A percentile compares a stretch with the other conserved stretches of the same genome.
Conservation (phyloP, 805 yeast genomes). For the Schizosaccharomyces japonicus region DNA sequence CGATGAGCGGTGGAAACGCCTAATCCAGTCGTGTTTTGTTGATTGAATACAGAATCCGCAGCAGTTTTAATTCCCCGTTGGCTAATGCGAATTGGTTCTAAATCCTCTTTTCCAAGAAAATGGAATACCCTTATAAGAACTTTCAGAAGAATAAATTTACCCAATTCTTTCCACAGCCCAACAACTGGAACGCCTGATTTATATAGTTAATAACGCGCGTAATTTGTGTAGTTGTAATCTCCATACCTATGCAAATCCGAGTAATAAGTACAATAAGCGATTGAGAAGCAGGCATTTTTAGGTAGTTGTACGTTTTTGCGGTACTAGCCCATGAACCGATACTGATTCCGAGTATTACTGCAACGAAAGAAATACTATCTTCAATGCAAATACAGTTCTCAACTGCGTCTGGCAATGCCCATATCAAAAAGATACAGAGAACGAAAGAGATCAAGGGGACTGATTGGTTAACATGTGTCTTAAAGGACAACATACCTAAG, state of each 20-base stretch:
- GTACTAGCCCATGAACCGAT: conserved; percentile 30
- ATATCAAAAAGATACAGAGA: conserved; percentile 27
- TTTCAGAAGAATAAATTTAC: neutral
- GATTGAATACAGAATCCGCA: neutral
- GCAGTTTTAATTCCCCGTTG: neutral
- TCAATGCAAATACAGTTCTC: conserved; percentile 94
- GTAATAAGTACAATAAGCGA: conserved; percentile 17
- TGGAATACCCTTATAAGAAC: conserved; percentile 17
- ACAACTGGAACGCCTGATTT: neutral
- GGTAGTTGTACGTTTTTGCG: neutral
- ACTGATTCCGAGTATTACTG: conserved; percentile 63
- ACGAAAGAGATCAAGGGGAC: conserved; percentile 16
- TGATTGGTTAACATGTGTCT: conserved; percentile 8
- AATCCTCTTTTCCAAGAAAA: conserved; percentile 20
- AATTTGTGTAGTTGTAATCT: too few species aligned
- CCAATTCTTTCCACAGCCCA: neutral
- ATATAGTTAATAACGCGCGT: too few species aligned
- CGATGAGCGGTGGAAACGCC: neutral
- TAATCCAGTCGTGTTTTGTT: neutral
- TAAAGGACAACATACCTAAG: conserved; percentile 1
- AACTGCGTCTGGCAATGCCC: conserved; percentile 57
- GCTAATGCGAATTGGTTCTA: conserved; percentile 16
- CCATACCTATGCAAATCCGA: too few species aligned
- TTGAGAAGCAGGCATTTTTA: conserved; percentile 16
- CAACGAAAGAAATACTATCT: conserved; percentile 79